Percentiles rank a stretch among this genome's conserved stretches.
phyloP scores from a whole-genome alignment of 2,329 filamentous ascomycete species.

The Claviceps sp. region DNA sequence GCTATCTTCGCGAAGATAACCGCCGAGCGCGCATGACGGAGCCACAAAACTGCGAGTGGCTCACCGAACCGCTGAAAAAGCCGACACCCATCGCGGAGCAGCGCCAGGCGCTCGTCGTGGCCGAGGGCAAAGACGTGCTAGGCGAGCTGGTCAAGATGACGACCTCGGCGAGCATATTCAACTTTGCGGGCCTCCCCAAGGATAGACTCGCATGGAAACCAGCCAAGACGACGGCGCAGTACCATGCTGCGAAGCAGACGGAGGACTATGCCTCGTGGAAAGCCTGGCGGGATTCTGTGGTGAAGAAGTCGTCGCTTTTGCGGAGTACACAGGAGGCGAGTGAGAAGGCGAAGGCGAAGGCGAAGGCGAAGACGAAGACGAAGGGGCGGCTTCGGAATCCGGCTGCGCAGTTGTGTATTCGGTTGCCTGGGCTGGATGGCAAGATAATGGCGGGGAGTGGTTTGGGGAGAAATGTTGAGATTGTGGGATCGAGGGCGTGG shows the following conservation, averaged over 20 bases:
- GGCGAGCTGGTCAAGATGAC: conserved; percentile 52
- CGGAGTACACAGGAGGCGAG: conserved; percentile 9
- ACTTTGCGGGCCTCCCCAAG: conserved; percentile 41
- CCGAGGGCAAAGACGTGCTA: conserved; percentile 51
- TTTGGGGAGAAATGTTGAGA: conserved; percentile 27
- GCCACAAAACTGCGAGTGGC: conserved; percentile 45
- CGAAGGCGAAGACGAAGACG: background rate
- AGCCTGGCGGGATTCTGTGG: conserved; percentile 41
- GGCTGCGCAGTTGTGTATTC: conserved; percentile 37
- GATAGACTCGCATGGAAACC: conserved; percentile 55
- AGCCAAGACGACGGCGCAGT: conserved; percentile 48
- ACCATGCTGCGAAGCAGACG: conserved; percentile 49
- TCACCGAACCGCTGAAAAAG: conserved; percentile 43
- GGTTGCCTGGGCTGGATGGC: conserved; percentile 31
- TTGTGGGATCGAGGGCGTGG: conserved; percentile 42
- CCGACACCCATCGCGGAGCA: conserved; percentile 31
- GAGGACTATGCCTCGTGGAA: conserved; percentile 53
- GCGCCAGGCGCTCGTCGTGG: conserved; percentile 36
- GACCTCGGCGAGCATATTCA: conserved; percentile 40
- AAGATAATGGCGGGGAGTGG: conserved; percentile 25
- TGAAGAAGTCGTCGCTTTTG: conserved; percentile 36
- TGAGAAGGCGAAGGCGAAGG: conserved; percentile 7
- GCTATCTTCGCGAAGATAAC: conserved; percentile 56
- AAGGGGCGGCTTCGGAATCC: conserved; percentile 14
- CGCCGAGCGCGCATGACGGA: conserved; percentile 45